phyloP scores from a whole-genome alignment of 2,329 filamentous ascomycete genomes.

The Exophiala sideris region DNA sequence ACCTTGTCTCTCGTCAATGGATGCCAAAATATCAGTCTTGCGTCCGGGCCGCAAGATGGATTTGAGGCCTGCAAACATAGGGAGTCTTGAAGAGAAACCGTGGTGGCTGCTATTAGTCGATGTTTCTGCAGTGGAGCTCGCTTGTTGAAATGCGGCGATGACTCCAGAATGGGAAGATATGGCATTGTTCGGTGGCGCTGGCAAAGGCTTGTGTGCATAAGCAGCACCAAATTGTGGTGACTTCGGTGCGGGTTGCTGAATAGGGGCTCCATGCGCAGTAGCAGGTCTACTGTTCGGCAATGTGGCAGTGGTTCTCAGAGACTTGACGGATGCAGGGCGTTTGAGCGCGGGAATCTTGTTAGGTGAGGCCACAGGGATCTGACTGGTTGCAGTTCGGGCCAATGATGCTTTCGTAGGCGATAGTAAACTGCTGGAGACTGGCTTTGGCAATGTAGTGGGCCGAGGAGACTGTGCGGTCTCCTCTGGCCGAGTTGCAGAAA shows the following conservation, averaged over 20 bases:
- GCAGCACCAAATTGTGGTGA: background rate
- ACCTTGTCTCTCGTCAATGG: conserved; percentile 32
- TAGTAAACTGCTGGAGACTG: conserved; percentile 56
- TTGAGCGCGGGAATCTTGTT: conserved; percentile 45
- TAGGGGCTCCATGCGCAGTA: conserved; percentile 10
- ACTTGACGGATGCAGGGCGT: conserved; percentile 53
- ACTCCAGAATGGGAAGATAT: background rate
- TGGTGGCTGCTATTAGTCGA: background rate
- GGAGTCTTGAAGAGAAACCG: conserved; percentile 36
- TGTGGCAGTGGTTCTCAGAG: conserved; percentile 45
- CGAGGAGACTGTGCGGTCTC: conserved; percentile 11
- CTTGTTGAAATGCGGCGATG: background rate
- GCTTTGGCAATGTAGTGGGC: conserved; percentile 44
- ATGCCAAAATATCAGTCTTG: conserved; percentile 53
- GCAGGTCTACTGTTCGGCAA: conserved; percentile 34
- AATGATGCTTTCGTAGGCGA: conserved; percentile 77
- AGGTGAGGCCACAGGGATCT: conserved; percentile 51
- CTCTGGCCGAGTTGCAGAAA: conserved; percentile 55
- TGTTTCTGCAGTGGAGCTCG: background rate
- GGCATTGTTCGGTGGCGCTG: conserved; percentile 10
- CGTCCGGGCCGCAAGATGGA: conserved; percentile 58
- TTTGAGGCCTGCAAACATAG: conserved; percentile 54
- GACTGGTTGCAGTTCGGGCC: conserved; percentile 57
- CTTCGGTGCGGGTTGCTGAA: background rate
- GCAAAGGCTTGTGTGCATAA: conserved; percentile 8